phyloP scores from a whole-genome alignment of 75 land plant genomes.

The Pseudotsuga menziesii region DNA sequence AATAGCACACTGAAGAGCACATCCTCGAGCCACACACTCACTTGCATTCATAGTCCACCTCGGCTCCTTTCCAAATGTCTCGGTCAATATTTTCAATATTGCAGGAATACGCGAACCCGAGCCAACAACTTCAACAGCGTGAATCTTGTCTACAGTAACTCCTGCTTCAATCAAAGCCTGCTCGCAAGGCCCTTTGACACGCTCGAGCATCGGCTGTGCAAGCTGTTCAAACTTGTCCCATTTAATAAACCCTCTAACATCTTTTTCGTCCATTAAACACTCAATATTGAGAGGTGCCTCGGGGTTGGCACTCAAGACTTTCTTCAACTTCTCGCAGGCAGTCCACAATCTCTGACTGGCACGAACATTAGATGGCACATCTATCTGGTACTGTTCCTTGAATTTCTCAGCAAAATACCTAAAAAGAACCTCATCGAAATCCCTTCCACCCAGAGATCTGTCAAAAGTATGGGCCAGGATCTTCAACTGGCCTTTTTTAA shows the following conservation, averaged over 20 bases:
- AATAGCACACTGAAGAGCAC: slow-evolving; percentile 89
- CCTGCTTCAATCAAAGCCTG: slow-evolving; percentile 67
- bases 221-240: slow-evolving; percentile 81
- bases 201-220: slow-evolving; percentile 61
- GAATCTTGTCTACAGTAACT: slow-evolving; percentile 47
- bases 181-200: slow-evolving; percentile 67
- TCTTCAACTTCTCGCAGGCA: slow-evolving; percentile 64
- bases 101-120: slow-evolving; percentile 87
- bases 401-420: slow-evolving; percentile 36
- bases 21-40: slow-evolving; percentile 82
- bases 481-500: slow-evolving; percentile 53
- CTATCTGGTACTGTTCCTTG: slow-evolving; percentile 49
- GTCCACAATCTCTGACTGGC: slow-evolving; percentile 39
- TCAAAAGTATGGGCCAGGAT: slow-evolving; percentile 43
- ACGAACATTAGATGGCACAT: slow-evolving; percentile 34
- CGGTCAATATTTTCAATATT: slow-evolving; percentile 61
- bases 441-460: slow-evolving; percentile 45
- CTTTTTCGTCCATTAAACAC: slow-evolving; percentile 65
- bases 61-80: slow-evolving; percentile 78
- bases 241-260: slow-evolving; percentile 59
- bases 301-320: slow-evolving; percentile 54
- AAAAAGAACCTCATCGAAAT: slow-evolving; percentile 58
- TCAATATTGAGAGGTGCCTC: slow-evolving; percentile 55
- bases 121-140: slow-evolving; percentile 85
- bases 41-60: slow-evolving; percentile 90